A percentile compares a stretch with the other conserved stretches of the same genome.
phyloP scores from a whole-genome alignment of 2,329 filamentous ascomycete genomes.

The Aspergillus sp. region DNA sequence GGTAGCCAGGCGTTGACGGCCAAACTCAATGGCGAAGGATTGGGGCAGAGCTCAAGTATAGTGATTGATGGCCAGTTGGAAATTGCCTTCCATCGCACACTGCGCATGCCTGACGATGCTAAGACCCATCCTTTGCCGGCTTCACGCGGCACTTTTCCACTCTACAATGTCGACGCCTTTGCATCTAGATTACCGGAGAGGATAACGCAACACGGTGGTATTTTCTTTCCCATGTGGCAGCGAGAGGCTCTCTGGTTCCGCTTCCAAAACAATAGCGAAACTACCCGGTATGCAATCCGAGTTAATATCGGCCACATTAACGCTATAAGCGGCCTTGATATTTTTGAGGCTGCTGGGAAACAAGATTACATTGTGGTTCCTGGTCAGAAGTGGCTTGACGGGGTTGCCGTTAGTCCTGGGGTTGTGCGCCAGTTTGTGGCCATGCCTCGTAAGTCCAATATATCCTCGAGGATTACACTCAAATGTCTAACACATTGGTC shows the following conservation, averaged over 20 bases:
- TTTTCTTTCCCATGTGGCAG: constrained; percentile 4
- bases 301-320: not conserved
- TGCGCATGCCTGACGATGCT: not conserved
- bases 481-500: not conserved
- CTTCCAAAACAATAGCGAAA: not conserved
- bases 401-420: not conserved
- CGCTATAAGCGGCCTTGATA: not conserved
- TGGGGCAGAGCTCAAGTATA: not conserved
- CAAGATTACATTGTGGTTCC: not conserved
- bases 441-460: not conserved
- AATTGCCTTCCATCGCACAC: not conserved
- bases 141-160: not conserved
- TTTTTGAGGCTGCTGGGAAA: not conserved
- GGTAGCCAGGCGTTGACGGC: not conserved
- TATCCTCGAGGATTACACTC: not conserved
- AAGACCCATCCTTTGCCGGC: not conserved
- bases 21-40: not conserved
- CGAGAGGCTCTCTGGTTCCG: not conserved
- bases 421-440: constrained; percentile 4
- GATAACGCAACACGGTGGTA: not conserved
- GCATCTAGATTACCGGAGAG: not conserved
- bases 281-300: not conserved
- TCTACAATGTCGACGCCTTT: not conserved
- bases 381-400: not conserved
- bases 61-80: not conserved